Conservation (phyloP, 2,329 filamentous ascomycete genomes). For the Cadophora gregata region DNA sequence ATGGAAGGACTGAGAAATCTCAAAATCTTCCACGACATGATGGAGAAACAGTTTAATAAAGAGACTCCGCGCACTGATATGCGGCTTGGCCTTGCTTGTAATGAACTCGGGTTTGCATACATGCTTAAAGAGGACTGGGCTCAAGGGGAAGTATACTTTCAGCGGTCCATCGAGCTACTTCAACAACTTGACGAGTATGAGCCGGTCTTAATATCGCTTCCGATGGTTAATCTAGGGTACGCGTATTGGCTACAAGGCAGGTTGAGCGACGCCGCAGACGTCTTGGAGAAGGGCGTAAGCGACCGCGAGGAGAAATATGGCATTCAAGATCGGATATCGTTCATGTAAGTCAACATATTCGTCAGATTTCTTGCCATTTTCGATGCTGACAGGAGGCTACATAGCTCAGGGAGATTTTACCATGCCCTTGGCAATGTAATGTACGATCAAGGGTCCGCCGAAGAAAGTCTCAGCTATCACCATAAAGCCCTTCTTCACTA, state of each 20-base stretch:
- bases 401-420: conserved; percentile 18
- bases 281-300: conserved; percentile 19
- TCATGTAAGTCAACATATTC: conserved; percentile 23
- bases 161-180: conserved; percentile 21
- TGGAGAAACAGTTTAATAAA: conserved; percentile 14
- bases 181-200: conserved; percentile 20
- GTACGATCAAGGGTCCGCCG: conserved; percentile 23
- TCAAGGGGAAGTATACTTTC: conserved; percentile 20
- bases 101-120: conserved; percentile 20
- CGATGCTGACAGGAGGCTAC: not conserved
- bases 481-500: conserved; percentile 36
- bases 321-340: conserved; percentile 22
- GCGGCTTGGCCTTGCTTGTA: conserved; percentile 25
- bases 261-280: conserved; percentile 17
- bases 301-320: conserved; percentile 26
- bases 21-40: conserved; percentile 16
- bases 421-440: conserved; percentile 30
- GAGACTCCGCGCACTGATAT: conserved; percentile 15
- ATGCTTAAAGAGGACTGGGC: conserved; percentile 14
- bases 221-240: conserved; percentile 25
- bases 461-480: conserved; percentile 38
- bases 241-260: conserved; percentile 26
- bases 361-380: not conserved
- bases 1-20: not conserved
- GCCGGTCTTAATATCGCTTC: conserved; percentile 21